Evolutionary conservation across 805 yeast genomes (phyloP).

Genomic region (Cyberlindnera veronae): DNA sequence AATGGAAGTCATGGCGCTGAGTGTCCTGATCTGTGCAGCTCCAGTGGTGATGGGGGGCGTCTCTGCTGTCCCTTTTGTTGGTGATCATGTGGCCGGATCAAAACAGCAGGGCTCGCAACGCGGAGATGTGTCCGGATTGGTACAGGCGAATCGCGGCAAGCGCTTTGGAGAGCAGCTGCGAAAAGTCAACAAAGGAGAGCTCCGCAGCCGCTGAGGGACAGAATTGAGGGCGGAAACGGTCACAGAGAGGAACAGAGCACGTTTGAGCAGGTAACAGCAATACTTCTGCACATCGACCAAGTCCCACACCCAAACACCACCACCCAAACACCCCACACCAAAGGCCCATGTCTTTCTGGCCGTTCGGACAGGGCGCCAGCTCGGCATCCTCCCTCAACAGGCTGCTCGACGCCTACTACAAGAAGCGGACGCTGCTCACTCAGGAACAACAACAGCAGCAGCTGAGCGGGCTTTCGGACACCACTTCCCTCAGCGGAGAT

Average conservation of each 20-base stretch:
- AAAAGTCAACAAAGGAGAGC: conserved; percentile 3
- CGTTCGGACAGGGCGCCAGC: conserved; percentile 37
- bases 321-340: too few relatives aligned
- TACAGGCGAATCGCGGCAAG: conserved; percentile 1
- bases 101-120: conserved; percentile 1
- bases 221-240: too few relatives aligned
- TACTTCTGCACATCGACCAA: too few relatives aligned
- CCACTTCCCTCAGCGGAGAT: conserved; percentile 7
- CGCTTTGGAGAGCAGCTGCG: conserved; percentile 3
- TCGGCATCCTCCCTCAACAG: conserved; percentile 34
- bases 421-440: conserved; percentile 16
- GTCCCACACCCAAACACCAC: too few relatives aligned
- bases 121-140: neutral
- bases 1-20: conserved; percentile 10
- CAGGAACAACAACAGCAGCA: conserved; percentile 10
- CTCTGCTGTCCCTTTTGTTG: neutral
- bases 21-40: too few relatives aligned
- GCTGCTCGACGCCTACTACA: conserved; percentile 39
- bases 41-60: neutral
- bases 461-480: conserved; percentile 5
- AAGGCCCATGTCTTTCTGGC: conserved; percentile 44
- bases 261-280: too few relatives aligned
- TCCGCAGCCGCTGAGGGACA: too few relatives aligned
- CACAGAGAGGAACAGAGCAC: too few relatives aligned
- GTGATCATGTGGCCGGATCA: too few relatives aligned